Percentiles rank a stretch among this genome's conserved stretches.
Evolutionary conservation across 441 rosid species (phyloP).

Genomic region (Cnidoscolus chayamansa): DNA sequence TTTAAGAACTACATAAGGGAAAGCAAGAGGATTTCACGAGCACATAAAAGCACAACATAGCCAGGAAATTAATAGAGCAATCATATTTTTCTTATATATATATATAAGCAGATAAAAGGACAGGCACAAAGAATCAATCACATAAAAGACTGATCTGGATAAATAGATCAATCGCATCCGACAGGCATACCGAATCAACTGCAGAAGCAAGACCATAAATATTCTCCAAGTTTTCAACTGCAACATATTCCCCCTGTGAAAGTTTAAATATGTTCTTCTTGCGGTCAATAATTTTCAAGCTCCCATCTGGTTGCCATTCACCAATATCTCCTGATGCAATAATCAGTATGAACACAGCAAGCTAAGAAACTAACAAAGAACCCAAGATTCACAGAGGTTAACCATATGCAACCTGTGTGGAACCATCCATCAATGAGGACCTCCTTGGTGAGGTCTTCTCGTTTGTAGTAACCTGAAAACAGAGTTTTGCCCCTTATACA

Average conservation of each 20-base stretch:
- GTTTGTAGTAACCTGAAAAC: conserved; percentile 83
- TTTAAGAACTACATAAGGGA: too few relatives aligned
- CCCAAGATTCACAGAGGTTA: conserved; percentile 7
- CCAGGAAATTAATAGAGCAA: neutral
- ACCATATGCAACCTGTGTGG: conserved; percentile 64
- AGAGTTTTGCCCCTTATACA: conserved; percentile 75
- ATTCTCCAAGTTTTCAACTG: conserved; percentile 90
- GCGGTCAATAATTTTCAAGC: conserved; percentile 88
- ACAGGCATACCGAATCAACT: conserved; percentile 62
- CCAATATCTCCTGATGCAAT: conserved; percentile 79
- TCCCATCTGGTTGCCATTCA: conserved; percentile 95
- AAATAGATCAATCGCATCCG: neutral
- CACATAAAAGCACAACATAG: neutral
- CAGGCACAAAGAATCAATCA: neutral
- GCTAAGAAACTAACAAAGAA: conserved; percentile 4
- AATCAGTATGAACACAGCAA: conserved; percentile 12
- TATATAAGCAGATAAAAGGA: neutral
- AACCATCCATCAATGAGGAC: conserved; percentile 91
- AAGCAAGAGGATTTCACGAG: too few relatives aligned
- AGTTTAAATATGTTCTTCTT: conserved; percentile 96
- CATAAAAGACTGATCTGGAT: neutral
- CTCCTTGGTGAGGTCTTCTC: conserved; percentile 90
- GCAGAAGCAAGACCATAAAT: conserved; percentile 51
- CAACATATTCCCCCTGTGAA: conserved; percentile 98
- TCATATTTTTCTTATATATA: neutral